Conservation (phyloP, 129 eudicot species). For the Erigeron canadensis region DNA sequence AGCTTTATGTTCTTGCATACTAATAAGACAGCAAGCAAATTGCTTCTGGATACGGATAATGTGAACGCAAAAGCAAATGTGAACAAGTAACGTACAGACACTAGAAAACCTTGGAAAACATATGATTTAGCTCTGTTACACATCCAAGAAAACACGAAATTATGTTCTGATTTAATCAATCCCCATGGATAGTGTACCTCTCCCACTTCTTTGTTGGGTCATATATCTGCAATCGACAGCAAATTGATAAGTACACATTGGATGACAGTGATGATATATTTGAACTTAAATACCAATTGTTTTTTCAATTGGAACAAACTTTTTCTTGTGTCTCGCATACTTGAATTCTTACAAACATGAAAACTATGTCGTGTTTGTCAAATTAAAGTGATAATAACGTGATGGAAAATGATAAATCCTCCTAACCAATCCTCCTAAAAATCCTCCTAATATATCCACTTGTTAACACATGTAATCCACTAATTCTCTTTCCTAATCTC, state of each 20-base stretch:
- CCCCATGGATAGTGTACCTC: constrained; percentile 94
- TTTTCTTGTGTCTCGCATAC: background rate
- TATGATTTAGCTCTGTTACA: background rate
- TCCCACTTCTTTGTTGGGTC: constrained; percentile 99
- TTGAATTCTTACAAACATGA: background rate
- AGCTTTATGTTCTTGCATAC: too few relatives aligned
- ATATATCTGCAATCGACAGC: constrained; percentile 63
- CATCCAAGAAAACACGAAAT: background rate
- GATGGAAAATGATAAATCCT: too few relatives aligned
- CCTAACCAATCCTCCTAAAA: too few relatives aligned
- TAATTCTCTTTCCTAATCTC: too few relatives aligned
- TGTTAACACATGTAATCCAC: too few relatives aligned
- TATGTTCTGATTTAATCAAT: constrained; percentile 31
- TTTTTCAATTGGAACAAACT: background rate
- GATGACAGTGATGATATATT: background rate
- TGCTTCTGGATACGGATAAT: constrained; percentile 3
- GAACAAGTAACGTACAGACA: constrained; percentile 1
- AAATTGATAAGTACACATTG: background rate
- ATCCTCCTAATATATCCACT: too few relatives aligned
- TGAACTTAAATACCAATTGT: background rate
- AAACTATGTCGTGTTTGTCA: background rate
- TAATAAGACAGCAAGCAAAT: constrained; percentile 2
- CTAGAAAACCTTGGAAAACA: background rate
- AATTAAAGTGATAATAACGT: background rate
- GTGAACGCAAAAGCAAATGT: constrained; percentile 18